phyloP scores from a whole-genome alignment of 768 basidiomycete genomes.

The Hericium rajendrae region DNA sequence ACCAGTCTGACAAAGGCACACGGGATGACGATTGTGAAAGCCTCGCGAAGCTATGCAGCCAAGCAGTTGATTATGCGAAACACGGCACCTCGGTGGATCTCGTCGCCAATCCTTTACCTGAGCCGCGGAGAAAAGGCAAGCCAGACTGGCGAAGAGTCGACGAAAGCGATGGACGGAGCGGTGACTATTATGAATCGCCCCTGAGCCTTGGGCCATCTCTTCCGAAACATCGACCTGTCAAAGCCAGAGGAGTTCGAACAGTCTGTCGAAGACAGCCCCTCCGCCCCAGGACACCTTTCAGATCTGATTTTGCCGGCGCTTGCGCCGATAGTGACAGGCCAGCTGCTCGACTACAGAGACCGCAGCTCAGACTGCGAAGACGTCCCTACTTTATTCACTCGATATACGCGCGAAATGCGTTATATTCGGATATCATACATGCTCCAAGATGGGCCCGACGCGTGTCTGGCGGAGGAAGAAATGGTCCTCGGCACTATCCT shows the following conservation, averaged over 20 bases:
- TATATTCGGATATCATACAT: slow-evolving; percentile 67
- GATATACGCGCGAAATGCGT: slow-evolving; percentile 54
- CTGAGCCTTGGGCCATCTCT: slow-evolving; percentile 67
- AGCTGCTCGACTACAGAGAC: neutral
- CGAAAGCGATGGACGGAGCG: slow-evolving; percentile 23
- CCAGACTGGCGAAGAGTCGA: slow-evolving; percentile 65
- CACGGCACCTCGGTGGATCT: slow-evolving; percentile 59
- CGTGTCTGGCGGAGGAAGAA: slow-evolving; percentile 59
- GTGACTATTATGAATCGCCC: slow-evolving; percentile 63
- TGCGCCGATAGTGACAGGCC: neutral
- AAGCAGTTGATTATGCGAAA: slow-evolving; percentile 78
- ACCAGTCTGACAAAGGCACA: slow-evolving; percentile 67
- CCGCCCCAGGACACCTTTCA: neutral
- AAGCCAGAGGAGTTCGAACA: no score
- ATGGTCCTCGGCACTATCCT: slow-evolving; percentile 68
- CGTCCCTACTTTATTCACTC: slow-evolving; percentile 27
- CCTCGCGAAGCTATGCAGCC: slow-evolving; percentile 50
- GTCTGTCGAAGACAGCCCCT: no score
- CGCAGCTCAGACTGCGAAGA: no score
- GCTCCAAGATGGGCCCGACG: slow-evolving; percentile 44
- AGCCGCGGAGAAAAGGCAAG: slow-evolving; percentile 27
- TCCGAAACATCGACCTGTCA: slow-evolving; percentile 43
- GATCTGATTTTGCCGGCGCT: slow-evolving; percentile 4
- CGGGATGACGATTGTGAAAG: slow-evolving; percentile 44
- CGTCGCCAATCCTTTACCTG: slow-evolving; percentile 47